Percentiles rank a stretch among this genome's conserved stretches.
Conservation (phyloP, 257 asterid genomes). For the Solanum stenotomum region DNA sequence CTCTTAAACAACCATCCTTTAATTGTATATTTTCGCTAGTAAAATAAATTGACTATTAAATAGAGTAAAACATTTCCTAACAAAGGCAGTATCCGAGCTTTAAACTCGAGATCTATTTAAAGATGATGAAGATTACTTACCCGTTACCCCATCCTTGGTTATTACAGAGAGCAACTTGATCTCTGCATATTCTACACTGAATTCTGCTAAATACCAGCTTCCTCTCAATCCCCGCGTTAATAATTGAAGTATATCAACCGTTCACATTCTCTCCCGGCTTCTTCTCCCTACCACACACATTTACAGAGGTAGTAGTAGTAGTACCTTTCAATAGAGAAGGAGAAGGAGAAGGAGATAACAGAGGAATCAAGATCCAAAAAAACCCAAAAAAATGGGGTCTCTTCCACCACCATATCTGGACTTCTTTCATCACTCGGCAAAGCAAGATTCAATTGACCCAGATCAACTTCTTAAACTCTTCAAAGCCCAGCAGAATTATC, state of each 20-base stretch:
- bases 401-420: constrained; percentile 4
- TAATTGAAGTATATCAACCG: background rate
- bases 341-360: background rate
- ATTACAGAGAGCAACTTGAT: background rate
- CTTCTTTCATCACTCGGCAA: background rate
- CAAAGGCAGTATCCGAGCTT: no score
- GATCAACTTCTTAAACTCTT: constrained; percentile 58
- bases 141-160: background rate
- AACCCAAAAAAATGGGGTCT: constrained; percentile 20
- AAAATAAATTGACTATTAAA: no score
- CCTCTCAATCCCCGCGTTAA: background rate
- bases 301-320: background rate
- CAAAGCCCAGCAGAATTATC: constrained; percentile 78
- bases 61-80: no score
- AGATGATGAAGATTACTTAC: background rate
- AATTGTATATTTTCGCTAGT: no score
- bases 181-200: background rate
- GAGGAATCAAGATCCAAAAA: background rate
- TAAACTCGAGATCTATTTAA: background rate
- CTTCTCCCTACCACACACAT: background rate
- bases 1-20: no score
- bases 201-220: background rate
- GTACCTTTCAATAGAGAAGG: background rate
- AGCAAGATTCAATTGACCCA: constrained; percentile 25
- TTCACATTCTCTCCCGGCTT: background rate